Conservation (phyloP, 768 basidiomycete genomes). For the Gymnopilus dilepis region DNA sequence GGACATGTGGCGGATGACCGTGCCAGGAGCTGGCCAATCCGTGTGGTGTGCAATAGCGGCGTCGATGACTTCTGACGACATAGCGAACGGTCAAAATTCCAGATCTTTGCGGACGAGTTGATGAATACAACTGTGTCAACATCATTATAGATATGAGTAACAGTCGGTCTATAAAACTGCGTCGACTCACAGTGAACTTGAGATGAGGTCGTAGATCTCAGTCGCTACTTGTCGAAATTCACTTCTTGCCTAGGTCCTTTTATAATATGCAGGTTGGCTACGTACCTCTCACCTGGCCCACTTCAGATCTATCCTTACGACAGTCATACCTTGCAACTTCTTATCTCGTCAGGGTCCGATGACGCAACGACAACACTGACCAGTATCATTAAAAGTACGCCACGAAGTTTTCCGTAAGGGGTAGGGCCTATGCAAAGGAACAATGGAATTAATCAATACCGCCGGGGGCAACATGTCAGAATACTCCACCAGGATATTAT, state of each 20-base stretch:
- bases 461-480: background rate
- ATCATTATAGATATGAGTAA: background rate
- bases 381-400: background rate
- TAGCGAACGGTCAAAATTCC: background rate
- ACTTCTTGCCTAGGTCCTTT: background rate
- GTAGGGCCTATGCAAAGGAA: background rate
- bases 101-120: too few species aligned
- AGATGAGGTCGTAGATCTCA: background rate
- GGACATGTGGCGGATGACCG: background rate
- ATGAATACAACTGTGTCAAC: too few species aligned
- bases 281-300: background rate
- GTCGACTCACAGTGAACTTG: background rate
- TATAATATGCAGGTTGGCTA: background rate
- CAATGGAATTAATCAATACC: background rate
- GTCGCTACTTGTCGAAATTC: background rate
- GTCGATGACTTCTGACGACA: background rate
- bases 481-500: background rate
- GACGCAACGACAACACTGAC: conserved; percentile 1
- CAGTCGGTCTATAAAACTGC: background rate
- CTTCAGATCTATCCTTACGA: background rate
- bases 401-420: background rate
- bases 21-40: conserved; percentile 1
- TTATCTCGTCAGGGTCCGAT: background rate
- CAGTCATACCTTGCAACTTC: background rate
- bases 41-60: conserved; percentile 1